These are phyloP conservation scores for Suillus tomentosus DNA, from an alignment of 768 basidiomycete genomes.

Conservation along the genomic window DNA sequence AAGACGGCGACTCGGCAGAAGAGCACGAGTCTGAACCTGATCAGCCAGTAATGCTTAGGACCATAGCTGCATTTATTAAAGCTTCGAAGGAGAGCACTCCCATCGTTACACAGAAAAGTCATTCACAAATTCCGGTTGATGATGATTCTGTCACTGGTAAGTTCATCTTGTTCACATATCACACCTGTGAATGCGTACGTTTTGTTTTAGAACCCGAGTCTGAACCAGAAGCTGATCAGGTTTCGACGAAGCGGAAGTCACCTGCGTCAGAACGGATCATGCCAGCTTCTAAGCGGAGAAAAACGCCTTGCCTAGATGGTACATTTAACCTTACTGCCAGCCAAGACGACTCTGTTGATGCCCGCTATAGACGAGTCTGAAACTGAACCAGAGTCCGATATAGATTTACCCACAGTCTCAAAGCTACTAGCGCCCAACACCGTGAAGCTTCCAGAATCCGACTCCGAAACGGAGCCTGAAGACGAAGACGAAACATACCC, in stretches of 20 bases:
- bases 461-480: conserved; percentile 50
- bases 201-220: conserved; percentile 33
- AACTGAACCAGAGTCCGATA: conserved; percentile 50
- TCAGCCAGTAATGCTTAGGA: conserved; percentile 26
- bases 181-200: not conserved
- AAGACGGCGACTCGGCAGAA: conserved; percentile 25
- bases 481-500: conserved; percentile 33
- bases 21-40: conserved; percentile 27
- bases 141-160: conserved; percentile 32
- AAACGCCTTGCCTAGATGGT: conserved; percentile 21
- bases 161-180: not conserved
- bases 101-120: not conserved
- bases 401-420: conserved; percentile 12
- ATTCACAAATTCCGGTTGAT: conserved; percentile 2
- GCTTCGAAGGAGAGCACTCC: conserved; percentile 12
- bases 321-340: not conserved
- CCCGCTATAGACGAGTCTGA: conserved; percentile 38
- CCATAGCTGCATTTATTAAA: conserved; percentile 17
- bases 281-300: conserved; percentile 24
- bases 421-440: conserved; percentile 1
- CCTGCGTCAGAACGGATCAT: conserved; percentile 17
- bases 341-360: not conserved
- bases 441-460: conserved; percentile 9
- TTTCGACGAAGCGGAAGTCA: conserved; percentile 27
- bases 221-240: conserved; percentile 16